Percentiles rank a stretch among this genome's conserved stretches.
Conservation (phyloP, 331 rosid species). For the Quercus tomentella region DNA sequence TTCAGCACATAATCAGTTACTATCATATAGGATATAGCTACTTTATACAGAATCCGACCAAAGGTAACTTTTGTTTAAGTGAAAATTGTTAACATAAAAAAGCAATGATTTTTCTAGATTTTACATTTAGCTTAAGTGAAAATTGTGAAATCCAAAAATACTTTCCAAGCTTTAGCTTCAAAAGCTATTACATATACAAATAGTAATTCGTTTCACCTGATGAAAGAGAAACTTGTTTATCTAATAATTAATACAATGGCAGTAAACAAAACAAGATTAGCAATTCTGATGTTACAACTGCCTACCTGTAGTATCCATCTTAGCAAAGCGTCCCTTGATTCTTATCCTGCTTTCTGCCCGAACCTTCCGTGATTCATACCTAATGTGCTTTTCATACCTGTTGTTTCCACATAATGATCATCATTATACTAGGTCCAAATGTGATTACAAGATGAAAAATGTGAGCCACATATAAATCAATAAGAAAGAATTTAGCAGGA, state of each 20-base stretch:
- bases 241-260: neutral
- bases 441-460: neutral
- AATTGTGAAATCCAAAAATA: neutral
- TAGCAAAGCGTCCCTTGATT: constrained; percentile 84
- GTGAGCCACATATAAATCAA: neutral
- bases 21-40: too few species aligned
- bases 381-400: constrained; percentile 81
- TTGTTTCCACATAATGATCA: constrained; percentile 21
- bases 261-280: neutral
- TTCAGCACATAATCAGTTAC: too few species aligned
- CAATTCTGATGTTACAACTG: neutral
- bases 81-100: too few species aligned
- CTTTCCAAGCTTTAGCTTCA: constrained; percentile 9
- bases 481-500: too few species aligned
- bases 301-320: constrained; percentile 45
- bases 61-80: too few species aligned
- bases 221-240: neutral
- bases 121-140: neutral
- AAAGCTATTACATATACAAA: constrained; percentile 3
- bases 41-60: too few species aligned
- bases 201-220: constrained; percentile 11
- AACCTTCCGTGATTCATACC: constrained; percentile 82
- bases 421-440: constrained; percentile 2
- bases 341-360: constrained; percentile 80
- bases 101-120: neutral